A percentile compares a stretch with the other conserved stretches of the same genome.
These are phyloP conservation scores for Boletus pseudo-olivaceus DNA, from an alignment of 768 basidiomycete genomes.

Conservation along the genomic window DNA sequence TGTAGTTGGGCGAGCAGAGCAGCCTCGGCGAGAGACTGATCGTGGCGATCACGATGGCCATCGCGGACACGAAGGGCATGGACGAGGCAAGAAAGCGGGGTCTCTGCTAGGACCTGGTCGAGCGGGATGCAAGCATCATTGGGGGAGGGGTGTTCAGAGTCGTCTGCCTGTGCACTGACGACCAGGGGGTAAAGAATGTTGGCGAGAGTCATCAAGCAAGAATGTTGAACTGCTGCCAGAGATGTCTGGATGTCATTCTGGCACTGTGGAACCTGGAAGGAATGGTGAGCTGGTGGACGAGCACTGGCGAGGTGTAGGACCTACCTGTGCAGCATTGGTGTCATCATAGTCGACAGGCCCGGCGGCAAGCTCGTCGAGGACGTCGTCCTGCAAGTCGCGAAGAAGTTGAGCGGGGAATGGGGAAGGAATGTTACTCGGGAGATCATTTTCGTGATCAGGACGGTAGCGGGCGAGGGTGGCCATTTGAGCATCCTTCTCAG, in stretches of 20 bases:
- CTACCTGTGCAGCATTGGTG: slow-evolving; percentile 4
- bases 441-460: background rate
- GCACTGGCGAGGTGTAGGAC: background rate
- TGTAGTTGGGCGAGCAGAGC: slow-evolving; percentile 60
- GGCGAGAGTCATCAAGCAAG: slow-evolving; percentile 71
- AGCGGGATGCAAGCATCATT: slow-evolving; percentile 8
- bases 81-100: slow-evolving; percentile 19
- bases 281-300: background rate
- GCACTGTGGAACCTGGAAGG: slow-evolving; percentile 6
- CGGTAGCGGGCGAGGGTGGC: slow-evolving; percentile 25
- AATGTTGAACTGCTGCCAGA: slow-evolving; percentile 68
- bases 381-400: slow-evolving; percentile 1
- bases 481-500: slow-evolving; percentile 12
- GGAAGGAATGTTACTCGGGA: slow-evolving; percentile 15
- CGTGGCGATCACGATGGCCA: slow-evolving; percentile 1
- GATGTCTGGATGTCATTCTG: slow-evolving; percentile 67
- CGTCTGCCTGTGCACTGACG: slow-evolving; percentile 42
- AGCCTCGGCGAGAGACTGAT: slow-evolving; percentile 42
- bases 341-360: slow-evolving; percentile 22
- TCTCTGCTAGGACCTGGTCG: slow-evolving; percentile 13
- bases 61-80: slow-evolving; percentile 15
- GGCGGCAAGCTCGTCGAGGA: slow-evolving; percentile 22
- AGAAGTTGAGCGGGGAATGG: slow-evolving; percentile 23
- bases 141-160: slow-evolving; percentile 59
- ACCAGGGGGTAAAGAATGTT: slow-evolving; percentile 49